Evolutionary conservation across 129 eudicot genomes (phyloP).

Genomic region (Flaveria brownii): DNA sequence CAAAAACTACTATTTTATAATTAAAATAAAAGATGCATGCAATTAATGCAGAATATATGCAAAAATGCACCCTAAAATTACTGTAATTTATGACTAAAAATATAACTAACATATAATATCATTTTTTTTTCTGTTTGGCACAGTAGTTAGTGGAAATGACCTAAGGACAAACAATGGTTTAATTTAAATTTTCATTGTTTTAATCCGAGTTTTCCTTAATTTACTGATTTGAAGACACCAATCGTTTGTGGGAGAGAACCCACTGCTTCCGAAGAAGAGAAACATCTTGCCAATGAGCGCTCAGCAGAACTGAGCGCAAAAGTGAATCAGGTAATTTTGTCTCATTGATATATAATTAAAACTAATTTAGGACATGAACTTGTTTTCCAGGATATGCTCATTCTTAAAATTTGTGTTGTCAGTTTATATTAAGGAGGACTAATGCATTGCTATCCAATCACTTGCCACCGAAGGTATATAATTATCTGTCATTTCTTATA

Average conservation of each 20-base stretch:
- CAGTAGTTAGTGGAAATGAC: slow-evolving; percentile 3
- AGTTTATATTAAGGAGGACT: slow-evolving; percentile 96
- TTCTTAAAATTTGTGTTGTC: slow-evolving; percentile 31
- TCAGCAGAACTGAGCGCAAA: slow-evolving; percentile 89
- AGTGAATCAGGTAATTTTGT: slow-evolving; percentile 82
- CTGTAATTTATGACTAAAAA: too few relatives aligned
- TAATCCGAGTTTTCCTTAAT: slow-evolving; percentile 18
- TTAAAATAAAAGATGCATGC: too few relatives aligned
- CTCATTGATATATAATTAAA: slow-evolving; percentile 11
- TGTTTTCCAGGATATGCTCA: slow-evolving; percentile 14
- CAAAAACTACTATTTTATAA: too few relatives aligned
- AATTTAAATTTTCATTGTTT: slow-evolving; percentile 1
- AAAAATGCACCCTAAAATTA: too few relatives aligned
- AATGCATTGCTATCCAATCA: slow-evolving; percentile 89
- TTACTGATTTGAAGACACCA: slow-evolving; percentile 55
- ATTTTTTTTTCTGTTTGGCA: slow-evolving; percentile 7
- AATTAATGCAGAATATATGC: too few relatives aligned
- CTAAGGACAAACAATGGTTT: slow-evolving; percentile 1
- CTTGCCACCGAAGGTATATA: slow-evolving; percentile 91
- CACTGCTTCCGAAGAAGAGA: slow-evolving; percentile 80
- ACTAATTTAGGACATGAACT: slow-evolving; percentile 1
- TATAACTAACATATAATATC: too few relatives aligned
- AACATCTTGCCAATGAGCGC: slow-evolving; percentile 71
- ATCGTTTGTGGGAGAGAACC: slow-evolving; percentile 95
- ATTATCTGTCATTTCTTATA: neutral